These are phyloP conservation scores for Tephrocybe sp. DNA, from an alignment of 768 basidiomycete genomes.

Conservation along the genomic window DNA sequence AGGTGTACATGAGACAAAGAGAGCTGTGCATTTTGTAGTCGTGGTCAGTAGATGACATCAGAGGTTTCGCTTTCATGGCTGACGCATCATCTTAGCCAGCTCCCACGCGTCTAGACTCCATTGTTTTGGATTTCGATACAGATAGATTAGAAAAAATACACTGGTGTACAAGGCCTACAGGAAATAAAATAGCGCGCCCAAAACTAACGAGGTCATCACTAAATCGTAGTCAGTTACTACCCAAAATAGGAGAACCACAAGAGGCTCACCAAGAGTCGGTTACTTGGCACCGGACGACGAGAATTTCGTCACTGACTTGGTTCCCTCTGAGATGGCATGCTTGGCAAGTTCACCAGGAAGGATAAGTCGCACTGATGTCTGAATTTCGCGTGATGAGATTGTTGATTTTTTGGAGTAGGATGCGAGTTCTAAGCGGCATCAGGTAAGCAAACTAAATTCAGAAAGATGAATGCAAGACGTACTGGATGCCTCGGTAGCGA, in stretches of 20 bases:
- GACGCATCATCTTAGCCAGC: background rate
- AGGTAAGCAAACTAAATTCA: constrained; percentile 3
- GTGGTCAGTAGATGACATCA: background rate
- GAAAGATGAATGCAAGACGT: constrained; percentile 24
- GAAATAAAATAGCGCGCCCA: constrained; percentile 16
- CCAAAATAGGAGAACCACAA: background rate
- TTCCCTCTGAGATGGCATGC: constrained; percentile 93
- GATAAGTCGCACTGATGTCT: constrained; percentile 95
- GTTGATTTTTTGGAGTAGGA: constrained; percentile 98
- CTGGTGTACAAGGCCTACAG: constrained; percentile 28
- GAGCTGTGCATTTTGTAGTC: background rate
- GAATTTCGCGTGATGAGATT: constrained; percentile 97
- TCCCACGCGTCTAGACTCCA: background rate
- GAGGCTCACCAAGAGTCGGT: constrained; percentile 14
- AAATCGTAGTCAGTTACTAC: background rate
- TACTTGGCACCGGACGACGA: constrained; percentile 73
- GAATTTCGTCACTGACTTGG: constrained; percentile 90
- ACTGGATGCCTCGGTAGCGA: constrained; percentile 90
- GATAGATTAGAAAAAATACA: constrained; percentile 29
- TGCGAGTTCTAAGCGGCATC: constrained; percentile 72
- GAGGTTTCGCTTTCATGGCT: background rate
- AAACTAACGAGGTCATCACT: constrained; percentile 1
- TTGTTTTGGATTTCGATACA: constrained; percentile 11
- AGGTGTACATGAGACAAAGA: background rate
- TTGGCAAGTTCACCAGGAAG: constrained; percentile 95